Conservation (phyloP, 2,329 filamentous ascomycete species). For the Pestalotiopsis sp. region DNA sequence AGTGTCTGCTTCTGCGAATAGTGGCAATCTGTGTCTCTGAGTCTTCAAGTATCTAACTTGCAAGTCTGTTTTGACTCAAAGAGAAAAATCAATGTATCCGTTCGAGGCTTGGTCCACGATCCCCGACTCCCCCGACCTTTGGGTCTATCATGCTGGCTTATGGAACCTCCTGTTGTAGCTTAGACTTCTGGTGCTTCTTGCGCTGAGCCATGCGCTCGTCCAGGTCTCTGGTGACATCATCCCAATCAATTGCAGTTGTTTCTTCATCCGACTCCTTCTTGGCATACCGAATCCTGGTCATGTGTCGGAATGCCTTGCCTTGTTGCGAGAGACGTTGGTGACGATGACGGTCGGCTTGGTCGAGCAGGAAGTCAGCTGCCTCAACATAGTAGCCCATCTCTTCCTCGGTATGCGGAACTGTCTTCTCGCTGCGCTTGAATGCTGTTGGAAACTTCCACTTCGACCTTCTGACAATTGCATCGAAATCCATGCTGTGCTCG, state of each 20-base stretch:
- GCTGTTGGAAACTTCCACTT: background rate
- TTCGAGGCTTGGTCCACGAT: too few relatives aligned
- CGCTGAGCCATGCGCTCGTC: background rate
- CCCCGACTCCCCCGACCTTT: too few relatives aligned
- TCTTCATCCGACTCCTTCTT: background rate
- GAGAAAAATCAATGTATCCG: too few relatives aligned
- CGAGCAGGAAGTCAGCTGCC: background rate
- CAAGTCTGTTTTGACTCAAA: too few relatives aligned
- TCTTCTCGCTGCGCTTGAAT: background rate
- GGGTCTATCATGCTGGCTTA: too few relatives aligned
- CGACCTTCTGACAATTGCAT: background rate
- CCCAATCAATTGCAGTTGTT: background rate
- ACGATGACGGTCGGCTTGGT: background rate
- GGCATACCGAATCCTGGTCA: background rate
- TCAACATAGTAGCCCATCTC: background rate
- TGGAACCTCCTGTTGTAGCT: too few relatives aligned
- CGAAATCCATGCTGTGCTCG: background rate
- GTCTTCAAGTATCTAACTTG: too few relatives aligned
- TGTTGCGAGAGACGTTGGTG: background rate
- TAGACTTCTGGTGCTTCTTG: background rate
- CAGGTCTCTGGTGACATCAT: background rate
- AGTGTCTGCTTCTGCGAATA: too few relatives aligned
- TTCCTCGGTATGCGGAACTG: background rate
- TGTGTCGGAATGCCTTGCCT: background rate
- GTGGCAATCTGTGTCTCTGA: too few relatives aligned